phyloP scores from a whole-genome alignment of 148 eudicot species.

The Oxyria digyna region DNA sequence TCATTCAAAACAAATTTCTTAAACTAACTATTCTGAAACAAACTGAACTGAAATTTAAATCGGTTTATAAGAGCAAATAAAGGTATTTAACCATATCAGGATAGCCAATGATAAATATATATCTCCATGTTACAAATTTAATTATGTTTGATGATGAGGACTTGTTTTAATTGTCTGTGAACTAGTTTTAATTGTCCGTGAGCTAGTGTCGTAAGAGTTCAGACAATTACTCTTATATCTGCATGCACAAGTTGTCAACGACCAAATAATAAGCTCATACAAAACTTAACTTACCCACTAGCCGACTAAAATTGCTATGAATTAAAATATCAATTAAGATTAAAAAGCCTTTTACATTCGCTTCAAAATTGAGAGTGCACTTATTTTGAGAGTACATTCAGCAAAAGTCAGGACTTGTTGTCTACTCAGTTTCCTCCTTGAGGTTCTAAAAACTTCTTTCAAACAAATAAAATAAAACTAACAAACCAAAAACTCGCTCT shows the following conservation, averaged over 20 bases:
- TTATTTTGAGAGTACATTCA: background rate
- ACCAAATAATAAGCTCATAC: background rate
- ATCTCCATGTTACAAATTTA: background rate
- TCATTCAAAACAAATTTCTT: background rate
- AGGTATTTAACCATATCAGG: background rate
- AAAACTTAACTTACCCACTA: too few relatives aligned
- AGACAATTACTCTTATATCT: background rate
- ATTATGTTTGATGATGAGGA: background rate
- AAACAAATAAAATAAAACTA: background rate
- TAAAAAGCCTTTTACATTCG: background rate
- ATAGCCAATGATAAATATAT: background rate
- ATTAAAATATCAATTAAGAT: background rate
- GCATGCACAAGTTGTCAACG: background rate
- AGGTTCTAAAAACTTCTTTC: background rate
- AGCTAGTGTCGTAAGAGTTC: background rate
- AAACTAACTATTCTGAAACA: background rate
- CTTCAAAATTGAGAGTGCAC: background rate
- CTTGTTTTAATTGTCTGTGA: background rate
- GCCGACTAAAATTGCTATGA: background rate
- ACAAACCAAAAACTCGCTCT: background rate
- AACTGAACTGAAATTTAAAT: too few relatives aligned
- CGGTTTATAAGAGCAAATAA: too few relatives aligned
- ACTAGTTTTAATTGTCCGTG: too few relatives aligned
- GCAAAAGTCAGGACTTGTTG: background rate
- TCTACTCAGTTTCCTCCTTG: background rate